phyloP scores from a whole-genome alignment of 1,284 basidiomycete genomes.

The Coriolopsis trogii region DNA sequence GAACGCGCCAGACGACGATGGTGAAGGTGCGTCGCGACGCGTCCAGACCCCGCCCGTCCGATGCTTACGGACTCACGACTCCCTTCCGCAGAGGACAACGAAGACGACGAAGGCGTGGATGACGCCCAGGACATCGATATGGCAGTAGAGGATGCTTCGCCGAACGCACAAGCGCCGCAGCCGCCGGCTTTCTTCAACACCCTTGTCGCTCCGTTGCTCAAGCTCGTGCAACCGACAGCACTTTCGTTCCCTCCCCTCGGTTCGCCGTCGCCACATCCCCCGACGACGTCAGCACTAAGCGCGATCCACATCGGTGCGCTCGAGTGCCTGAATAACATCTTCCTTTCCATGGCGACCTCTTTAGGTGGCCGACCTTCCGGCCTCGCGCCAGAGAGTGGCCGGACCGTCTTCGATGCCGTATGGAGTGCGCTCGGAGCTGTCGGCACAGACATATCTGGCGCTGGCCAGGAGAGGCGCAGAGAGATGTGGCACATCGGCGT shows the following conservation, averaged over 20 bases:
- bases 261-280: constrained; percentile 74
- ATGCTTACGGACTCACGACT: constrained; percentile 2
- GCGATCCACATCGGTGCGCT: constrained; percentile 84
- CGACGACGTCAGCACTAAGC: constrained; percentile 81
- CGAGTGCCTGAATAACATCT: constrained; percentile 91
- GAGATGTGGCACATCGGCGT: constrained; percentile 76
- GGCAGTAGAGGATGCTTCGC: constrained; percentile 32
- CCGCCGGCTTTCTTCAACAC: constrained; percentile 45
- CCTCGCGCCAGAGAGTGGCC: constrained; percentile 52
- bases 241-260: constrained; percentile 82
- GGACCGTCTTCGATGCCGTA: constrained; percentile 60
- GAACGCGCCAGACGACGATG: constrained; percentile 40
- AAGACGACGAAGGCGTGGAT: constrained; percentile 39
- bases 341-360: constrained; percentile 68
- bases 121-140: constrained; percentile 41
- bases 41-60: constrained; percentile 2
- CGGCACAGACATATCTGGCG: constrained; percentile 56
- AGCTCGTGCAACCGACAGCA: constrained; percentile 69
- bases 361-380: constrained; percentile 32
- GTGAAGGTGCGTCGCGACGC: constrained; percentile 24
- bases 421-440: constrained; percentile 59
- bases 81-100: constrained; percentile 8
- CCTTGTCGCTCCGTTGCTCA: constrained; percentile 63
- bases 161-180: constrained; percentile 24
- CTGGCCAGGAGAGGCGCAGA: constrained; percentile 65